Evolutionary conservation across 2,329 filamentous ascomycete genomes (phyloP).

Genomic region (Aspergillus clavatus): DNA sequence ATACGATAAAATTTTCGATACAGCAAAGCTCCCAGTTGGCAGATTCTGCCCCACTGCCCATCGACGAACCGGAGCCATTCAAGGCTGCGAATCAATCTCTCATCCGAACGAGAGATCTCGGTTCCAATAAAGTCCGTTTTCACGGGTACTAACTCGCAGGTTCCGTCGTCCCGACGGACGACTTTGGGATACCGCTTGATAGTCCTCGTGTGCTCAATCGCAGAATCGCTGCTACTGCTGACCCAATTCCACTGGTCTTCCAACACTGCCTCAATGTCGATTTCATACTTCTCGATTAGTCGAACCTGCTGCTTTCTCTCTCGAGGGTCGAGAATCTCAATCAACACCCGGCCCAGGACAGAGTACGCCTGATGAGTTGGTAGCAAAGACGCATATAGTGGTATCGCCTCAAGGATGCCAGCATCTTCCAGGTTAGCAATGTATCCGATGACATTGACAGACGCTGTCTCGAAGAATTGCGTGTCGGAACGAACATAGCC

Average conservation of each 20-base stretch:
- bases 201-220: constrained; percentile 28
- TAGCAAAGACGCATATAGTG: constrained; percentile 81
- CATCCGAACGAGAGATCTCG: constrained; percentile 54
- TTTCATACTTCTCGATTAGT: constrained; percentile 68
- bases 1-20: constrained; percentile 80
- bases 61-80: constrained; percentile 80
- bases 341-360: constrained; percentile 70
- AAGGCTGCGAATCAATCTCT: constrained; percentile 71
- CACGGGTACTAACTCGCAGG: constrained; percentile 58
- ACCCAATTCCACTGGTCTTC: constrained; percentile 57
- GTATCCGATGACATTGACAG: constrained; percentile 67
- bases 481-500: constrained; percentile 47
- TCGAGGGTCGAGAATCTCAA: constrained; percentile 62
- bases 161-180: constrained; percentile 46
- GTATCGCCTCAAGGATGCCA: constrained; percentile 71
- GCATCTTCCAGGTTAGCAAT: constrained; percentile 71
- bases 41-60: constrained; percentile 66
- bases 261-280: constrained; percentile 71
- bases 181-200: constrained; percentile 38
- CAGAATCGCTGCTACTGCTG: constrained; percentile 30
- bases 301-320: constrained; percentile 65
- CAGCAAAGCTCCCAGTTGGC: constrained; percentile 63
- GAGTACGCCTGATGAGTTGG: constrained; percentile 60
- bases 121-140: constrained; percentile 67
- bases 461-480: constrained; percentile 59